Conservation (phyloP, 805 yeast species). For the Zygoascus bituminiphila region DNA sequence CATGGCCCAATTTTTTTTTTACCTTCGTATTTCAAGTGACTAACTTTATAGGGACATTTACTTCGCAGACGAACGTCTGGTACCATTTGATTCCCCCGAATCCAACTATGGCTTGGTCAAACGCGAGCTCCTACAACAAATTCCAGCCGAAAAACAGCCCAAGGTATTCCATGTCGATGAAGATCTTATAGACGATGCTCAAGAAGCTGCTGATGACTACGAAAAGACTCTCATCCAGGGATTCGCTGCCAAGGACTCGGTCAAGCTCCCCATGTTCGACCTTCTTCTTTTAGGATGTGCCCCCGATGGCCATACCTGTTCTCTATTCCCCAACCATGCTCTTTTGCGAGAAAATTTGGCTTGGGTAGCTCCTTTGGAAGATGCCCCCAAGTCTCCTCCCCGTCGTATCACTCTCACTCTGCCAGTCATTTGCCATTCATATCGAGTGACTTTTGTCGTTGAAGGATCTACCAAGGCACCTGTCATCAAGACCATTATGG, state of each 20-base stretch:
- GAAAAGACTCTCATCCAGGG: conserved; percentile 80
- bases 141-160: conserved; percentile 50
- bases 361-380: conserved; percentile 89
- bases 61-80: conserved; percentile 93
- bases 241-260: conserved; percentile 94
- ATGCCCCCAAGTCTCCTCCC: conserved; percentile 84
- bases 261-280: conserved; percentile 91
- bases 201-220: conserved; percentile 89
- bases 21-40: neutral
- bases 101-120: conserved; percentile 89
- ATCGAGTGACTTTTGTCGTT: conserved; percentile 86
- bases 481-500: conserved; percentile 82
- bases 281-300: conserved; percentile 90
- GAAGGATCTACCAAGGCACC: conserved; percentile 96
- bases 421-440: conserved; percentile 92
- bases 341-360: conserved; percentile 83
- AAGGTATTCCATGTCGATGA: conserved; percentile 79
- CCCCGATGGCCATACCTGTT: conserved; percentile 96
- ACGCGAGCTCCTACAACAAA: conserved; percentile 65
- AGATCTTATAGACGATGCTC: conserved; percentile 47
- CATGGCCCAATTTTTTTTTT: too few relatives aligned
- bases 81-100: conserved; percentile 73
- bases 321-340: conserved; percentile 90
- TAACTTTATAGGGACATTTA: conserved; percentile 51
- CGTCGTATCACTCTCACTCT: conserved; percentile 83